These are phyloP conservation scores for Jamesozyma hellenica DNA, from an alignment of 805 yeast species.

Conservation along the genomic window DNA sequence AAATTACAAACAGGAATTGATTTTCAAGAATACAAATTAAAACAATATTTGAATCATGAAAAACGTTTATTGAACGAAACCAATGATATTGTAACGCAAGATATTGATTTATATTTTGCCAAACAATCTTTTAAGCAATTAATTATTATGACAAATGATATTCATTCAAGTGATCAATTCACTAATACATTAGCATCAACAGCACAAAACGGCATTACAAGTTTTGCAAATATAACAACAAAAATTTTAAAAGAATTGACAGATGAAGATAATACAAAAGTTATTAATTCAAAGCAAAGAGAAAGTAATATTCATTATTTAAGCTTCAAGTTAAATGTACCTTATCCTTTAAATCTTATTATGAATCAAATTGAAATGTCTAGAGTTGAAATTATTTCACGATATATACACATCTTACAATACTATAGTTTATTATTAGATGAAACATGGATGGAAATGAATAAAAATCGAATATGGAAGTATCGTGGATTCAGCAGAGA, in stretches of 20 bases:
- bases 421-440: conserved; percentile 51
- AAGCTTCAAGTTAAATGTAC: conserved; percentile 51
- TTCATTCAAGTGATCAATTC: no score
- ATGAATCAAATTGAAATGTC: conserved; percentile 58
- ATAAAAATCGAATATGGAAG: conserved; percentile 54
- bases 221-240: not conserved
- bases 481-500: conserved; percentile 35
- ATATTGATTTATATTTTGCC: conserved; percentile 34
- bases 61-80: conserved; percentile 2
- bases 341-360: conserved; percentile 79
- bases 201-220: not conserved
- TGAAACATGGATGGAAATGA: conserved; percentile 61
- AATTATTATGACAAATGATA: conserved; percentile 8
- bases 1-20: conserved; percentile 15
- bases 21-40: conserved; percentile 19
- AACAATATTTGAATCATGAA: conserved; percentile 22
- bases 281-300: not conserved
- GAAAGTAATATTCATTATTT: conserved; percentile 39
- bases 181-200: not conserved
- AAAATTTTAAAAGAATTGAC: not conserved
- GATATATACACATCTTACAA: conserved; percentile 57
- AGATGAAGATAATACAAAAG: not conserved
- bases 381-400: conserved; percentile 71
- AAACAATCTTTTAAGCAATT: conserved; percentile 18
- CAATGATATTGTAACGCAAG: conserved; percentile 18